Percentiles rank a stretch among this genome's conserved stretches.
Evolutionary conservation across 2,329 filamentous ascomycete genomes (phyloP).

Genomic region (Colletotrichum sp.): DNA sequence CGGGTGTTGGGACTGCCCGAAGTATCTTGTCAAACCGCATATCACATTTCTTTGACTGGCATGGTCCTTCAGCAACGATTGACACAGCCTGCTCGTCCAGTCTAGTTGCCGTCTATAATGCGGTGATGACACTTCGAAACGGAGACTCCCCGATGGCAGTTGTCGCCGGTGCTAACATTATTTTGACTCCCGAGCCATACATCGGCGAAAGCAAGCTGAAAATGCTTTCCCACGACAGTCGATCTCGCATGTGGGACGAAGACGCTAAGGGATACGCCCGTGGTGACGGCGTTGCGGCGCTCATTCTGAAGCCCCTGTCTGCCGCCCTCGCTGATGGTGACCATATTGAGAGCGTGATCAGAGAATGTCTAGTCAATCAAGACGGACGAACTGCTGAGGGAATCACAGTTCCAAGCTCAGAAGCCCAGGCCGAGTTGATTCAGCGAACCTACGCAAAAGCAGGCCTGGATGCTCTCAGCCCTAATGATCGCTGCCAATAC

Average conservation of each 20-base stretch:
- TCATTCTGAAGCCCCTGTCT: slow-evolving; percentile 52
- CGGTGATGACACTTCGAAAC: slow-evolving; percentile 36
- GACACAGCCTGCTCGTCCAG: slow-evolving; percentile 53
- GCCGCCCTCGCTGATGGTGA: slow-evolving; percentile 42
- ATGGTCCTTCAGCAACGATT: slow-evolving; percentile 44
- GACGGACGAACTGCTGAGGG: slow-evolving; percentile 24
- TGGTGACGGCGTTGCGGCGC: slow-evolving; percentile 53
- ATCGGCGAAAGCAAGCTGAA: slow-evolving; percentile 21
- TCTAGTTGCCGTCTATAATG: slow-evolving; percentile 45
- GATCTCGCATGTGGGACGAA: slow-evolving; percentile 44
- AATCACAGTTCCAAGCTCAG: slow-evolving; percentile 40
- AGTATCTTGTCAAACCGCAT: slow-evolving; percentile 43
- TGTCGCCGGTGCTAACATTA: slow-evolving; percentile 31
- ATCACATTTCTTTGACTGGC: slow-evolving; percentile 44
- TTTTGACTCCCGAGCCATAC: neutral
- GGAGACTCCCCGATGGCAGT: slow-evolving; percentile 33
- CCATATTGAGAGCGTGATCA: slow-evolving; percentile 28
- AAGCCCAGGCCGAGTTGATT: slow-evolving; percentile 32
- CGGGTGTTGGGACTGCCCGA: slow-evolving; percentile 34
- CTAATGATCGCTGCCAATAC: slow-evolving; percentile 13
- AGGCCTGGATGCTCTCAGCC: slow-evolving; percentile 9
- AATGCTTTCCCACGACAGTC: slow-evolving; percentile 22
- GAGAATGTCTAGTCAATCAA: slow-evolving; percentile 25
- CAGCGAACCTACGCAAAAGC: slow-evolving; percentile 27
- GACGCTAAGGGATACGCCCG: slow-evolving; percentile 56